A percentile compares a stretch with the other conserved stretches of the same genome.
Conservation (phyloP, 345 rosid genomes). For the Arabis alpina region DNA sequence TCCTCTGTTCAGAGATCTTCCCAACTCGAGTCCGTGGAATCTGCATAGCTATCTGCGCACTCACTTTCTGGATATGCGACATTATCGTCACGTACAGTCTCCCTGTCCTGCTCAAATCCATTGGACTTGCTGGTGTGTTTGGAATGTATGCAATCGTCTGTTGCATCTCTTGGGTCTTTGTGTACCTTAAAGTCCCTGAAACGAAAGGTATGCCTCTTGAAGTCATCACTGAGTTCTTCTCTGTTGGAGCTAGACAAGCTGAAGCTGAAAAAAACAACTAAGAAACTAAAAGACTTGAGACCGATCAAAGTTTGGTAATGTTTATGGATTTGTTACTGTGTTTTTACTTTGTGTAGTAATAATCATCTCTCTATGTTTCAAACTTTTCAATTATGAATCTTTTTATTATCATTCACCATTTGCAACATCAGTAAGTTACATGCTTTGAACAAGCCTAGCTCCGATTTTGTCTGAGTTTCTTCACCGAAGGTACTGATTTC, state of each 20-base stretch:
- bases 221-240: constrained; percentile 88
- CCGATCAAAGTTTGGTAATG: constrained; percentile 23
- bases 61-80: constrained; percentile 83
- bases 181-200: constrained; percentile 85
- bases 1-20: constrained; percentile 93
- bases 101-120: constrained; percentile 75
- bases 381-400: constrained; percentile 28
- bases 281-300: constrained; percentile 31
- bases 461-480: constrained; percentile 63
- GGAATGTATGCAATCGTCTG: constrained; percentile 79
- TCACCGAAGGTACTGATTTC: constrained; percentile 63
- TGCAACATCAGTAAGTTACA: constrained; percentile 5
- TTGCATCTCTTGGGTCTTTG: constrained; percentile 67
- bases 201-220: constrained; percentile 99
- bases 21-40: constrained; percentile 91
- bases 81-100: constrained; percentile 82
- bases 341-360: constrained; percentile 43
- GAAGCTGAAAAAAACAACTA: constrained; percentile 57
- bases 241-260: constrained; percentile 78
- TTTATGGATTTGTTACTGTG: constrained; percentile 42
- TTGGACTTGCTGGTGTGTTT: constrained; percentile 83
- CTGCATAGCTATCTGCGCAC: constrained; percentile 92
- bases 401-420: background rate
- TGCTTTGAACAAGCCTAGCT: constrained; percentile 59
- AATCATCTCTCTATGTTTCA: constrained; percentile 31